Percentiles rank a stretch among this genome's conserved stretches.
Conservation (phyloP, 129 eudicot genomes). For the Dittrichia graveolens region DNA sequence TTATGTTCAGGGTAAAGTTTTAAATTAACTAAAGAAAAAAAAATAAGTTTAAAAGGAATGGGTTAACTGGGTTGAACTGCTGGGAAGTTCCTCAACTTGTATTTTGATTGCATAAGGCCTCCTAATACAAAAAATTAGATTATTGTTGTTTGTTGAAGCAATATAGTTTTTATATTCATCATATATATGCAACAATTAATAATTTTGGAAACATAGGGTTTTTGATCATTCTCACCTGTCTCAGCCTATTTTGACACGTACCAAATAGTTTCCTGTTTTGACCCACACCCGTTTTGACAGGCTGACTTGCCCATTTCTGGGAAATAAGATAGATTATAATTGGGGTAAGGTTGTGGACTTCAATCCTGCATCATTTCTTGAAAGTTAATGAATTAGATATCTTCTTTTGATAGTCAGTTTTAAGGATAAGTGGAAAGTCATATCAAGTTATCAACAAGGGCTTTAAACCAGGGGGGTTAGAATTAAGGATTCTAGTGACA, state of each 20-base stretch:
- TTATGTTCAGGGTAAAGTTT: not conserved
- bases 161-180: not conserved
- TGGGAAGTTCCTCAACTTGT: not conserved
- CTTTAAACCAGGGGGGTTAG: not conserved
- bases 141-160: not conserved
- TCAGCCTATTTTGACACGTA: not conserved
- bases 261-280: not conserved
- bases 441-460: not conserved
- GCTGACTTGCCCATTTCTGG: not conserved
- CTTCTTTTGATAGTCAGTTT: not conserved
- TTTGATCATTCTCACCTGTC: not conserved
- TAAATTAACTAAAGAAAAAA: not conserved
- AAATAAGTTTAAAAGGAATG: not conserved
- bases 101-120: not conserved
- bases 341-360: not conserved
- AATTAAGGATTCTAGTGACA: not conserved
- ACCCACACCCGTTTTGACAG: not conserved
- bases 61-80: not conserved
- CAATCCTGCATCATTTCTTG: not conserved
- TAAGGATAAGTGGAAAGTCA: not conserved
- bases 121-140: not conserved
- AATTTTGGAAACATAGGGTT: not conserved
- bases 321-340: constrained; percentile 5
- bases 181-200: not conserved
- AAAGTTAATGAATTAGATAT: not conserved